These are phyloP conservation scores for Mollisia scopiformis DNA, from an alignment of 2,329 filamentous ascomycete genomes.

Conservation along the genomic window DNA sequence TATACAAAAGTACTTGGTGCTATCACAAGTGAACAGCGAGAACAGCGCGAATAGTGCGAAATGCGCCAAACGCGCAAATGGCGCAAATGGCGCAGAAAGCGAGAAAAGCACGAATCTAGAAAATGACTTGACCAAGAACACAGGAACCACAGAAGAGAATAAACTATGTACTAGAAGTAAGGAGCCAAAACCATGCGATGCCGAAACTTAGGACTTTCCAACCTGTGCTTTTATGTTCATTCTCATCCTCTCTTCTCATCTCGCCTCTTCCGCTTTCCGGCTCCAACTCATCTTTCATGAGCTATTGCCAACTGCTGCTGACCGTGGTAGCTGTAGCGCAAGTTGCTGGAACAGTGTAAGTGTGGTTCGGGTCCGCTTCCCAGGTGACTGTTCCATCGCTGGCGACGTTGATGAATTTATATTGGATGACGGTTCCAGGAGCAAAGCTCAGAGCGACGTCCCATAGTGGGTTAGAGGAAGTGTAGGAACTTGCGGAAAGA, in stretches of 20 bases:
- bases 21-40: too few relatives aligned
- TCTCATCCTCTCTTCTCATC: not conserved
- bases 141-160: not conserved
- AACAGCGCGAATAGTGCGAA: too few relatives aligned
- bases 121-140: too few relatives aligned
- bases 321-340: slow-evolving; percentile 30
- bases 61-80: too few relatives aligned
- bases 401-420: slow-evolving; percentile 69
- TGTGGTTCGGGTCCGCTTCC: slow-evolving; percentile 57
- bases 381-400: slow-evolving; percentile 58
- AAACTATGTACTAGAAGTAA: slow-evolving; percentile 12
- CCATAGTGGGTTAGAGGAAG: slow-evolving; percentile 63
- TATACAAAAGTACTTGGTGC: too few relatives aligned
- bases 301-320: slow-evolving; percentile 27
- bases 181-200: slow-evolving; percentile 5
- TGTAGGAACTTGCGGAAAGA: slow-evolving; percentile 63
- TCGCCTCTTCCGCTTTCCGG: not conserved
- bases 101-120: too few relatives aligned
- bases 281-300: not conserved
- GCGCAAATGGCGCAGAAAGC: too few relatives aligned
- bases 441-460: slow-evolving; percentile 55
- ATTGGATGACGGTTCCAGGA: slow-evolving; percentile 60
- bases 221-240: not conserved
- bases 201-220: slow-evolving; percentile 2
- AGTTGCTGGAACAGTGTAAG: slow-evolving; percentile 30